Conservation (phyloP, 139 green algal species). For the Deuterostichococcus epilithicus region DNA sequence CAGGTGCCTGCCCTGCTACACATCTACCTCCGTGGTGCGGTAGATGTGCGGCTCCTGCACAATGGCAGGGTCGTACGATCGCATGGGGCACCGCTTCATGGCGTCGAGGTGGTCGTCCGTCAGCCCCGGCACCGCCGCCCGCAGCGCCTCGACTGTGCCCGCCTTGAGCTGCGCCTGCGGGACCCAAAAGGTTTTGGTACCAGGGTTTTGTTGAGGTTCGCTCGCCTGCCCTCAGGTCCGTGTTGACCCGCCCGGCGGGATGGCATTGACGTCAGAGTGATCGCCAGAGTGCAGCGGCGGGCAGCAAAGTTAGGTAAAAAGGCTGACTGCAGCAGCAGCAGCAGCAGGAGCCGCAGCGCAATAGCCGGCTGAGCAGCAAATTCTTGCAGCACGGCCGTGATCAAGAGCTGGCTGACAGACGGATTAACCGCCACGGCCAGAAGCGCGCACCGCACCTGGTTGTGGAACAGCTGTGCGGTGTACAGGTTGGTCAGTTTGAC, state of each 20-base stretch:
- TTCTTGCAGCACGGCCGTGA: too few relatives aligned
- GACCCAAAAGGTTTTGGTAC: neutral
- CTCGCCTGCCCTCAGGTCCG: too few relatives aligned
- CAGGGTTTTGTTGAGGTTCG: too few relatives aligned
- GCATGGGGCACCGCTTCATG: slow-evolving; percentile 41
- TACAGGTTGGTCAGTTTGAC: slow-evolving; percentile 55
- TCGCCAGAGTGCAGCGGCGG: too few relatives aligned
- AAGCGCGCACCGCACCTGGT: slow-evolving; percentile 55
- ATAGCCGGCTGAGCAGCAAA: too few relatives aligned
- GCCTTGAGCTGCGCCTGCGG: slow-evolving; percentile 44
- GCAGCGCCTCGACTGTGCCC: slow-evolving; percentile 18
- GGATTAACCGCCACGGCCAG: too few relatives aligned
- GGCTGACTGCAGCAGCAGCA: too few relatives aligned
- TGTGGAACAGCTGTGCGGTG: slow-evolving; percentile 59
- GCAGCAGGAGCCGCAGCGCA: too few relatives aligned
- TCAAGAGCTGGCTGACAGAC: too few relatives aligned
- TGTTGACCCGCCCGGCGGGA: too few relatives aligned
- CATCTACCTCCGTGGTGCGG: slow-evolving; percentile 24
- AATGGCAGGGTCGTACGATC: slow-evolving; percentile 34
- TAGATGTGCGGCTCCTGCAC: slow-evolving; percentile 45
- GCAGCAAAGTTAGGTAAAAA: too few relatives aligned
- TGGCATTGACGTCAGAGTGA: too few relatives aligned
- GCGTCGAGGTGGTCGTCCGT: slow-evolving; percentile 31
- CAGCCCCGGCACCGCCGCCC: slow-evolving; percentile 33
- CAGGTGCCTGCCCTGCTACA: neutral